Conservation (phyloP, 2,329 filamentous ascomycete genomes). For the Colletotrichum paranaense region DNA sequence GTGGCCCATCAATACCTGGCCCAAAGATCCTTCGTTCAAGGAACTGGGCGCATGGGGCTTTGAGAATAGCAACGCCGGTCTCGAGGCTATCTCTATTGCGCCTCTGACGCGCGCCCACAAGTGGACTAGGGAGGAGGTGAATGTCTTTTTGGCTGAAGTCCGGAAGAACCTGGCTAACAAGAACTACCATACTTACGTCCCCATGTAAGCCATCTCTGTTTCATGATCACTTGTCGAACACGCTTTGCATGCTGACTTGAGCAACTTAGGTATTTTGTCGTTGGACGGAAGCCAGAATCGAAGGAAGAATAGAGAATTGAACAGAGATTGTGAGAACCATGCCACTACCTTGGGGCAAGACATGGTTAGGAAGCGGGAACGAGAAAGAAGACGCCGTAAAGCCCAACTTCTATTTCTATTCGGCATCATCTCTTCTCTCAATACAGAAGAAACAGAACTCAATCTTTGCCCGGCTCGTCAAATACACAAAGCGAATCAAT, state of each 20-base stretch:
- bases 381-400: neutral
- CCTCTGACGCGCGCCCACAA: no score
- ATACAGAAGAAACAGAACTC: neutral
- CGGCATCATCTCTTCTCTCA: neutral
- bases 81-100: rapidly evolving
- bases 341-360: neutral
- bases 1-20: no score
- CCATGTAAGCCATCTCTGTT: neutral
- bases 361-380: neutral
- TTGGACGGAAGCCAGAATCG: neutral
- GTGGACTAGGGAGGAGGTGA: no score
- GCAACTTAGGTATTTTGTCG: neutral
- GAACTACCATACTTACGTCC: neutral
- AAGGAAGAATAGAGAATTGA: neutral
- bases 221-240: rapidly evolving
- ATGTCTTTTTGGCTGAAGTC: no score
- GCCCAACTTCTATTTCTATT: neutral
- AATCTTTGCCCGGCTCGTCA: neutral
- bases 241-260: neutral
- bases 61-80: no score
- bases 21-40: no score
- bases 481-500: neutral
- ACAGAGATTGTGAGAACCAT: neutral
- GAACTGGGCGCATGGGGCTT: no score
- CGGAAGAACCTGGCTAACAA: neutral